These are phyloP conservation scores for Porphyrellus cyaneotinctus DNA, from an alignment of 768 basidiomycete species.

Conservation along the genomic window DNA sequence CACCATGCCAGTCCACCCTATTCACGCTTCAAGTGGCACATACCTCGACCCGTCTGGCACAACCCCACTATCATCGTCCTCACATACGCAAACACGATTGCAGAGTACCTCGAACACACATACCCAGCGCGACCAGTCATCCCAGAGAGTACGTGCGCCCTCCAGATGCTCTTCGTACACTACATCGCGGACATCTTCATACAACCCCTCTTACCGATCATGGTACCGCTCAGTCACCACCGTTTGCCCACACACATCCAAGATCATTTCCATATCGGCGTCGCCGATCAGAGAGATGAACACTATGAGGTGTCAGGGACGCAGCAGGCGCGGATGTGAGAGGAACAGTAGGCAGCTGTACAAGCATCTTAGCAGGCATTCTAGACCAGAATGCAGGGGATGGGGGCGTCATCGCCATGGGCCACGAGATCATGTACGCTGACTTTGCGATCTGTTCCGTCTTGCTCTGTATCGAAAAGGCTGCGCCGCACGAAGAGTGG, in stretches of 20 bases:
- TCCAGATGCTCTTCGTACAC: constrained; percentile 68
- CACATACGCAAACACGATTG: constrained; percentile 58
- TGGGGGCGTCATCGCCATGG: constrained; percentile 60
- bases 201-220: constrained; percentile 63
- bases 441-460: constrained; percentile 73
- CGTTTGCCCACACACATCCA: constrained; percentile 54
- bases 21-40: not conserved
- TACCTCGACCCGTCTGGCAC: constrained; percentile 18
- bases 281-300: not conserved
- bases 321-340: constrained; percentile 40
- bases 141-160: constrained; percentile 63
- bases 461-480: constrained; percentile 69
- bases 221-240: constrained; percentile 65
- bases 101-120: constrained; percentile 64
- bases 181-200: constrained; percentile 63
- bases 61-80: constrained; percentile 46
- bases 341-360: constrained; percentile 63
- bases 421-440: constrained; percentile 62
- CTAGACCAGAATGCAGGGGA: constrained; percentile 67
- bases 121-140: constrained; percentile 70
- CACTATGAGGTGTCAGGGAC: not conserved
- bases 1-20: too few relatives aligned
- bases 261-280: constrained; percentile 40
- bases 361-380: constrained; percentile 56
- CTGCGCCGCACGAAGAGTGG: constrained; percentile 75